phyloP scores from a whole-genome alignment of 768 basidiomycete species.

The Astraeus odoratus region DNA sequence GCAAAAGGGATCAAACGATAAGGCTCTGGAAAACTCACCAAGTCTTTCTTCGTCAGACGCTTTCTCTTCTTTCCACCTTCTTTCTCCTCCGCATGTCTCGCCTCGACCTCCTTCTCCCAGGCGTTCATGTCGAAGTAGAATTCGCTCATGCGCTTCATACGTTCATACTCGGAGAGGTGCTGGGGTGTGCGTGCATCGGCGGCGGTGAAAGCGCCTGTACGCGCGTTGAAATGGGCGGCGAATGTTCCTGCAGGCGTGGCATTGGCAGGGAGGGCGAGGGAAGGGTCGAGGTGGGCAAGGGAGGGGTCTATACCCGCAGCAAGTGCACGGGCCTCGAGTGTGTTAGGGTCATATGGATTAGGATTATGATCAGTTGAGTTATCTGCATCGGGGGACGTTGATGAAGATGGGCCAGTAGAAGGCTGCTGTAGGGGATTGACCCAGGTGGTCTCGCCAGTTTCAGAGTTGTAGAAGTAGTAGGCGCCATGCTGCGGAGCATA shows the following conservation, averaged over 20 bases:
- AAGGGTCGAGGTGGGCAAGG: constrained; percentile 74
- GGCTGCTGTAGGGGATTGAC: constrained; percentile 57
- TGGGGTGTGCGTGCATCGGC: constrained; percentile 63
- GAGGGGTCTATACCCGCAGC: constrained; percentile 81
- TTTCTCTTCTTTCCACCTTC: constrained; percentile 70
- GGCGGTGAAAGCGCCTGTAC: constrained; percentile 69
- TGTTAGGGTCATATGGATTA: constrained; percentile 29
- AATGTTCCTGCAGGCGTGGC: constrained; percentile 35
- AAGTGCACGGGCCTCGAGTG: constrained; percentile 61
- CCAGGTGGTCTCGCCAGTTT: constrained; percentile 81
- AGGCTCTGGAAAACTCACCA: constrained; percentile 43
- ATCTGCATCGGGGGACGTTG: constrained; percentile 17
- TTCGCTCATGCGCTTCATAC: constrained; percentile 74
- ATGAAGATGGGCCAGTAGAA: constrained; percentile 16
- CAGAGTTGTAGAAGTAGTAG: constrained; percentile 80
- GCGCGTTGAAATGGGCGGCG: constrained; percentile 74
- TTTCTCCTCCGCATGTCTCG: constrained; percentile 37
- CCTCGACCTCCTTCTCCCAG: constrained; percentile 69
- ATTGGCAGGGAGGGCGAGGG: constrained; percentile 33
- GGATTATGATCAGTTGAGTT: constrained; percentile 19
- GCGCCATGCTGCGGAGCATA: constrained; percentile 71
- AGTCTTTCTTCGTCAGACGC: constrained; percentile 72
- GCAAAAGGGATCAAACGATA: constrained; percentile 3
- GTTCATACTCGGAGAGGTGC: constrained; percentile 75
- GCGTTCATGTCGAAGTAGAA: constrained; percentile 81